Conservation (phyloP, 2,329 filamentous ascomycete species). For the Tolypocladium cylindrosporum region DNA sequence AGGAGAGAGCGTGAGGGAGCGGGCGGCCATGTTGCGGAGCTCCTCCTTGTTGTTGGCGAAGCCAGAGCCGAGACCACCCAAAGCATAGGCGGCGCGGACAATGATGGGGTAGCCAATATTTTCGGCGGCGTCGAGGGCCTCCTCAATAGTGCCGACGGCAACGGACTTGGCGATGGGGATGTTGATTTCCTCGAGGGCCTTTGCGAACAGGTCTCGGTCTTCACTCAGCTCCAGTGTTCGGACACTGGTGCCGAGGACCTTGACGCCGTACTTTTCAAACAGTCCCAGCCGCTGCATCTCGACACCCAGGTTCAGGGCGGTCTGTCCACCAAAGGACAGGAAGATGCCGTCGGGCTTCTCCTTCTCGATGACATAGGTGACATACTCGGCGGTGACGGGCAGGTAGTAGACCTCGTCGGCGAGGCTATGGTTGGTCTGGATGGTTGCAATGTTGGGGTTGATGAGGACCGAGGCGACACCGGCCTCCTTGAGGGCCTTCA, state of each 20-base stretch:
- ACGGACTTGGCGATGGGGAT: conserved; percentile 97
- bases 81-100: conserved; percentile 89
- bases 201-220: conserved; percentile 91
- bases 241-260: conserved; percentile 90
- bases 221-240: conserved; percentile 90
- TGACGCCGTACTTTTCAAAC: conserved; percentile 91
- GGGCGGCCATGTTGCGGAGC: conserved; percentile 83
- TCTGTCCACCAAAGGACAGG: conserved; percentile 94
- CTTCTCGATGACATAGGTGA: conserved; percentile 92
- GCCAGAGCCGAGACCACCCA: conserved; percentile 91
- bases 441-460: conserved; percentile 97
- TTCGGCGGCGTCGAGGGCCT: conserved; percentile 79
- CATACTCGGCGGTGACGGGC: conserved; percentile 94
- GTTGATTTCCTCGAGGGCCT: conserved; percentile 92
- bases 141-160: conserved; percentile 82
- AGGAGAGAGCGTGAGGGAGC: conserved; percentile 84
- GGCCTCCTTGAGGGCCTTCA: conserved; percentile 95
- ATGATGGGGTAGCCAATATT: conserved; percentile 94
- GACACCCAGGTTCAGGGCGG: conserved; percentile 90
- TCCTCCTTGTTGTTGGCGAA: conserved; percentile 94
- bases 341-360: conserved; percentile 96
- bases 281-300: conserved; percentile 94
- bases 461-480: conserved; percentile 86
- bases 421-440: conserved; percentile 92
- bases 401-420: conserved; percentile 98